phyloP scores from a whole-genome alignment of 257 asterid species.

The Eustoma russellianum region DNA sequence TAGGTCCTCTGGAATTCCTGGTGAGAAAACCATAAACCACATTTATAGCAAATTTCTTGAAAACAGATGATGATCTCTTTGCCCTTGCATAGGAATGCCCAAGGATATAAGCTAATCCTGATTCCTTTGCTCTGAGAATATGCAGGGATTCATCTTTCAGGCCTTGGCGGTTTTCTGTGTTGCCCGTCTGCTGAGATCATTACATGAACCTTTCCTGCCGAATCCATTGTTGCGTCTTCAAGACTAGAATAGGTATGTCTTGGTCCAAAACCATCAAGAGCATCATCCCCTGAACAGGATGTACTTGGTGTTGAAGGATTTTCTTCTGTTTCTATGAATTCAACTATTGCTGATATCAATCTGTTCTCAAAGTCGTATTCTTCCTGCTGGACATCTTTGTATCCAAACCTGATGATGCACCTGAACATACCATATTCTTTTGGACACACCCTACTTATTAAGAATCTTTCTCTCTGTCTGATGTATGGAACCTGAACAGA shows the following conservation, averaged over 20 bases:
- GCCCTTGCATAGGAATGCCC: slow-evolving; percentile 34
- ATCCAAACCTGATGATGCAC: slow-evolving; percentile 49
- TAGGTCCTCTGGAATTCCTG: slow-evolving; percentile 30
- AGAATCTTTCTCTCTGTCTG: slow-evolving; percentile 36
- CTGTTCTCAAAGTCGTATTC: slow-evolving; percentile 33
- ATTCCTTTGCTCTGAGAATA: slow-evolving; percentile 28
- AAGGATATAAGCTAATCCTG: slow-evolving; percentile 31
- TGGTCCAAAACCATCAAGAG: slow-evolving; percentile 1
- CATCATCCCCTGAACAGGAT: slow-evolving; percentile 12
- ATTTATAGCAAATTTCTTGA: slow-evolving; percentile 30
- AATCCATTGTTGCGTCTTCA: slow-evolving; percentile 1
- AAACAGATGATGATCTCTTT: slow-evolving; percentile 22
- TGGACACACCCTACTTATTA: slow-evolving; percentile 36
- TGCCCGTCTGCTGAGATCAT: slow-evolving; percentile 2
- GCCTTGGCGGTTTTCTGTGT: neutral
- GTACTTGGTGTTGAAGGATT: slow-evolving; percentile 5
- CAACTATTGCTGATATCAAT: slow-evolving; percentile 24
- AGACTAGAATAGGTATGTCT: slow-evolving; percentile 5
- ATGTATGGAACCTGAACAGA: slow-evolving; percentile 45
- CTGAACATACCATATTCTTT: slow-evolving; percentile 38
- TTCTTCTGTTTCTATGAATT: slow-evolving; percentile 27
- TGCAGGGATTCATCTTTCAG: slow-evolving; percentile 18
- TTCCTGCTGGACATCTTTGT: slow-evolving; percentile 34
- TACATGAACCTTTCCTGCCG: neutral
- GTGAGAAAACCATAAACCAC: slow-evolving; percentile 24